Evolutionary conservation across 1,139 yeast species (phyloP).

Genomic region (Kluyveromyces sp.): DNA sequence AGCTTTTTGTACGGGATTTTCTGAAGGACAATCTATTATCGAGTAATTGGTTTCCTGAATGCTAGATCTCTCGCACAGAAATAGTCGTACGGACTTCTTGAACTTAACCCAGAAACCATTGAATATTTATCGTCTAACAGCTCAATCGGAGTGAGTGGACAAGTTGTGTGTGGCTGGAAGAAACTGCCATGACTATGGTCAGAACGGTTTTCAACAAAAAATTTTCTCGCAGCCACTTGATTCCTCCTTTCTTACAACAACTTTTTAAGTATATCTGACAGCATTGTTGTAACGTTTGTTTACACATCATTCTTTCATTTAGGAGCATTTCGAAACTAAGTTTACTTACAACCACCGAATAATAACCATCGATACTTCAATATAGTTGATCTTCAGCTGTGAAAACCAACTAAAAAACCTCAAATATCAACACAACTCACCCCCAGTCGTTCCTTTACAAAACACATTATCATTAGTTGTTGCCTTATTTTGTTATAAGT

Average conservation of each 20-base stretch:
- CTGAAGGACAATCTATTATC: neutral
- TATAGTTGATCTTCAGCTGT: no score
- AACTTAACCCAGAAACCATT: no score
- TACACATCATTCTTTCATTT: neutral
- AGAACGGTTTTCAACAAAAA: neutral
- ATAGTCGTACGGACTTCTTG: no score
- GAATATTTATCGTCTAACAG: no score
- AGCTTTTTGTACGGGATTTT: neutral
- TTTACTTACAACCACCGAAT: no score
- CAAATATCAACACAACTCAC: slow-evolving; percentile 5
- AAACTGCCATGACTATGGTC: no score
- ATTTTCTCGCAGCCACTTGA: neutral
- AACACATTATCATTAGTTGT: no score
- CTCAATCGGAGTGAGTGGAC: no score
- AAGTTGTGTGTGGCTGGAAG: no score
- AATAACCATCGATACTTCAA: neutral
- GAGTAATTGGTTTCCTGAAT: neutral
- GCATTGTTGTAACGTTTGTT: neutral
- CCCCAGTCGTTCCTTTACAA: slow-evolving; percentile 9
- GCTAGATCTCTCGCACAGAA: no score
- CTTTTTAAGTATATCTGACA: neutral
- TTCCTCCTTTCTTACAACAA: neutral
- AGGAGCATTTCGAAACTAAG: no score
- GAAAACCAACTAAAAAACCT: neutral
- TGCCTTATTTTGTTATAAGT: no score